These are phyloP conservation scores for Suhomyces wounanorum DNA, from an alignment of 1,139 yeast species.

Conservation along the genomic window DNA sequence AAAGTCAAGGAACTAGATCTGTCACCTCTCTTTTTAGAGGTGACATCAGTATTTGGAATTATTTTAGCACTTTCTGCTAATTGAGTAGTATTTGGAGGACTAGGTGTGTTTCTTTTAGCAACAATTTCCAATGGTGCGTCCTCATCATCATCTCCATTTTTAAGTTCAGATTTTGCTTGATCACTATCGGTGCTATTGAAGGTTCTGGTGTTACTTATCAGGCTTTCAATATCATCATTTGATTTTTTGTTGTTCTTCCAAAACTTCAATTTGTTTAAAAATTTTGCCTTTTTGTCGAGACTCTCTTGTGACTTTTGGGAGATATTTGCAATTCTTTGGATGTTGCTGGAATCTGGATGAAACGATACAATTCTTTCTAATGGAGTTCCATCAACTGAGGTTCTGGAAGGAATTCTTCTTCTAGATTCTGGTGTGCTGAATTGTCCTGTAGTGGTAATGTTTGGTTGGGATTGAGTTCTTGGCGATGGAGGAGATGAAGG, in stretches of 20 bases:
- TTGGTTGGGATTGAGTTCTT: background rate
- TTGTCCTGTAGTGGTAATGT: slow-evolving; percentile 5
- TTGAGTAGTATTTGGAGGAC: slow-evolving; percentile 3
- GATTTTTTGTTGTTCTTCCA: slow-evolving; percentile 36
- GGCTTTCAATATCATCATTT: slow-evolving; percentile 15
- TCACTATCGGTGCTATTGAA: slow-evolving; percentile 11
- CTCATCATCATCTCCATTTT: slow-evolving; percentile 9
- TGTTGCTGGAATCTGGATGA: slow-evolving; percentile 30
- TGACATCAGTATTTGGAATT: background rate
- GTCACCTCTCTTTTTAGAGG: background rate
- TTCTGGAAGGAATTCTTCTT: slow-evolving; percentile 3
- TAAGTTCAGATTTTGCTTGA: background rate
- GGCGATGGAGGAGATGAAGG: slow-evolving; percentile 11
- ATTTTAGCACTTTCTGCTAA: slow-evolving; percentile 4
- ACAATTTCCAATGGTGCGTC: slow-evolving; percentile 13
- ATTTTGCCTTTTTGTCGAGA: slow-evolving; percentile 21
- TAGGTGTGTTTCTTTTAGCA: slow-evolving; percentile 8
- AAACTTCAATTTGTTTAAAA: slow-evolving; percentile 42
- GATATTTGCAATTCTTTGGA: slow-evolving; percentile 14
- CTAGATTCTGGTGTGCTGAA: slow-evolving; percentile 9
- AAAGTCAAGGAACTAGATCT: slow-evolving; percentile 5
- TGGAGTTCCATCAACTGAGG: slow-evolving; percentile 19
- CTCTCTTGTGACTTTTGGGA: slow-evolving; percentile 5
- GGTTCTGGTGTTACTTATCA: slow-evolving; percentile 11
- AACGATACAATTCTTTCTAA: slow-evolving; percentile 38